Conservation (phyloP, 495 filamentous ascomycete species). For the Talaromyces wortmannii region DNA sequence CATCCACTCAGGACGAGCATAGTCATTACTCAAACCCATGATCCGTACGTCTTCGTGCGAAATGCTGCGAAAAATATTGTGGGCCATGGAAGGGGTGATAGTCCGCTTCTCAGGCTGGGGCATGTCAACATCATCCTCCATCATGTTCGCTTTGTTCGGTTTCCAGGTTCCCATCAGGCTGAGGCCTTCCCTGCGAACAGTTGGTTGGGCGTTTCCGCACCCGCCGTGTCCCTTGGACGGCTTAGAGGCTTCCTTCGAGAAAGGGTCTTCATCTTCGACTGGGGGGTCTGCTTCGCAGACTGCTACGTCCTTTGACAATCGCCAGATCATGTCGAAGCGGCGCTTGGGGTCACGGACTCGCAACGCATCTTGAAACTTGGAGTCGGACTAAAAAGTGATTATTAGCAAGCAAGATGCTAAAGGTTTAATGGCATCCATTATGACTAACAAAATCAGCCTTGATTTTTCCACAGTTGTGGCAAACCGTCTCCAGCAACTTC, state of each 20-base stretch:
- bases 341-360: slow-evolving; percentile 82
- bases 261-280: slow-evolving; percentile 56
- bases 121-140: slow-evolving; percentile 56
- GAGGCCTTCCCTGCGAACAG: slow-evolving; percentile 77
- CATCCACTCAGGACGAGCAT: slow-evolving; percentile 98
- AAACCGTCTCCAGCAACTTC: slow-evolving; percentile 95
- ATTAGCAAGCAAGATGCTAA: slow-evolving; percentile 58
- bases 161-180: slow-evolving; percentile 78
- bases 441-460: slow-evolving; percentile 90
- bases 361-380: slow-evolving; percentile 73
- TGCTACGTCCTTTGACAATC: slow-evolving; percentile 77
- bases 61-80: slow-evolving; percentile 81
- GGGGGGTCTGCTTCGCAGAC: slow-evolving; percentile 69
- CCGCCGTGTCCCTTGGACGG: slow-evolving; percentile 66
- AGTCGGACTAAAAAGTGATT: slow-evolving; percentile 58
- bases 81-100: slow-evolving; percentile 75
- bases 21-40: slow-evolving; percentile 86
- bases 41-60: slow-evolving; percentile 70
- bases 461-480: slow-evolving; percentile 96
- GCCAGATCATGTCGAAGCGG: slow-evolving; percentile 86
- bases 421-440: slow-evolving; percentile 32
- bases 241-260: slow-evolving; percentile 38
- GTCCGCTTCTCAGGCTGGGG: slow-evolving; percentile 72
- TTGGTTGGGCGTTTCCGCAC: slow-evolving; percentile 86
- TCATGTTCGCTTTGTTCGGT: slow-evolving; percentile 55